Conservation (phyloP, 495 filamentous ascomycete genomes). For the Aspergillus sclerotiicarbonarius region DNA sequence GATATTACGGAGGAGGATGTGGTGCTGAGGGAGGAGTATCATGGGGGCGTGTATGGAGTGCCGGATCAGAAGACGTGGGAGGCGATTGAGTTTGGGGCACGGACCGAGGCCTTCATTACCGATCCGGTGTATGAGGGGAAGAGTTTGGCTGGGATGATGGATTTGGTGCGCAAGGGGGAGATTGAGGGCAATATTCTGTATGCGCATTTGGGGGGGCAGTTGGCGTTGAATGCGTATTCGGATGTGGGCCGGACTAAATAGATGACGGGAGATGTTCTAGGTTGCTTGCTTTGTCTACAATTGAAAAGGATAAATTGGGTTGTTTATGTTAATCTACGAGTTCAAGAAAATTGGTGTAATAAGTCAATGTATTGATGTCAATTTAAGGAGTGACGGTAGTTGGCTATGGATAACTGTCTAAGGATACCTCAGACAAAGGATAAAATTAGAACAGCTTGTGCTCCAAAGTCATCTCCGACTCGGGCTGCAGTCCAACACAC, state of each 20-base stretch:
- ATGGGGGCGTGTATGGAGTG: conserved; percentile 60
- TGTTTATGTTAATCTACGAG: no score
- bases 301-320: no score
- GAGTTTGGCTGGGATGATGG: conserved; percentile 63
- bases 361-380: background rate
- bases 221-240: conserved; percentile 60
- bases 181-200: conserved; percentile 60
- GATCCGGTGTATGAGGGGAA: conserved; percentile 70
- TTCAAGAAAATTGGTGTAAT: no score
- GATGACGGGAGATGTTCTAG: no score
- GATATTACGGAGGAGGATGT: conserved; percentile 59
- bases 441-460: conserved; percentile 90
- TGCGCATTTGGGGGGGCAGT: conserved; percentile 62
- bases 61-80: conserved; percentile 56
- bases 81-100: conserved; percentile 59
- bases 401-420: conserved; percentile 11
- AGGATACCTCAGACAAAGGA: background rate
- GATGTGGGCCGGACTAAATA: conserved; percentile 27
- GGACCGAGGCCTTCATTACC: conserved; percentile 63
- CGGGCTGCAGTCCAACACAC: conserved; percentile 94
- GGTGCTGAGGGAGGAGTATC: conserved; percentile 58
- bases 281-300: no score
- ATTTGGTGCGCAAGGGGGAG: conserved; percentile 56
- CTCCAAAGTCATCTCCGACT: conserved; percentile 99
- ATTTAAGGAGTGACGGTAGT: conserved; percentile 38